These are phyloP conservation scores for Tolypocladium tundrense DNA, from an alignment of 2,329 filamentous ascomycete species.

Conservation along the genomic window DNA sequence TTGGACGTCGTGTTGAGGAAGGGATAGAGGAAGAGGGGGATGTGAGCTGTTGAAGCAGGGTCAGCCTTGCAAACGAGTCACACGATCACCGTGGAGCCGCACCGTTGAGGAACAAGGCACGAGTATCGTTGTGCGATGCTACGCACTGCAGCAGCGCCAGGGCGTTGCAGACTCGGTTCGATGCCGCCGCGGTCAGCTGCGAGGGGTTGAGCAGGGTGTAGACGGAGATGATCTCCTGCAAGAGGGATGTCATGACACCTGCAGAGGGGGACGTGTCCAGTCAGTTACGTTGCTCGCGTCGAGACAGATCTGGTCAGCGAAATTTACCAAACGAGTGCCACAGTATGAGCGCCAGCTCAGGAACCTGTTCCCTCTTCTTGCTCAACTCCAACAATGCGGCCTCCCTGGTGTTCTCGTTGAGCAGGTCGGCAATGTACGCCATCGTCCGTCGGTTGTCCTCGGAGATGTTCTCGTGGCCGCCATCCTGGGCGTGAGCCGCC, in stretches of 20 bases:
- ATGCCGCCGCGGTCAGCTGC: slow-evolving; percentile 93
- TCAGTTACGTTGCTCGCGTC: background rate
- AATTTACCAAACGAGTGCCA: slow-evolving; percentile 94
- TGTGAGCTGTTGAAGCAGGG: slow-evolving; percentile 57
- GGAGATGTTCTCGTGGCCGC: slow-evolving; percentile 56
- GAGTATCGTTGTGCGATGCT: slow-evolving; percentile 92
- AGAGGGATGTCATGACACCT: slow-evolving; percentile 96
- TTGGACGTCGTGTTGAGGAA: slow-evolving; percentile 99
- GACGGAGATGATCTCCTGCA: slow-evolving; percentile 98
- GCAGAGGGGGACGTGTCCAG: background rate
- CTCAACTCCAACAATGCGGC: slow-evolving; percentile 88
- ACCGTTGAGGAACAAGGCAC: slow-evolving; percentile 90
- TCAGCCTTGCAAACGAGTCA: slow-evolving; percentile 3
- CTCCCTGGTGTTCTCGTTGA: slow-evolving; percentile 81
- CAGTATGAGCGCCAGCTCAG: slow-evolving; percentile 86
- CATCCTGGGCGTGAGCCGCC: slow-evolving; percentile 41
- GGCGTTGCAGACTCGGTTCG: slow-evolving; percentile 94
- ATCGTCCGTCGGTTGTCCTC: slow-evolving; percentile 93
- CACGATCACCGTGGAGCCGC: slow-evolving; percentile 14
- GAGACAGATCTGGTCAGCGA: background rate
- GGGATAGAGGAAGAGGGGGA: slow-evolving; percentile 93
- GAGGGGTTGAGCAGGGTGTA: slow-evolving; percentile 95
- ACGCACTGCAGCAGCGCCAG: slow-evolving; percentile 93
- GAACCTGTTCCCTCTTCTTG: slow-evolving; percentile 97
- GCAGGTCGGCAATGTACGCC: slow-evolving; percentile 81